A percentile compares a stretch with the other conserved stretches of the same genome.
phyloP scores from a whole-genome alignment of 768 basidiomycete genomes.

The Nidularia sp. region DNA sequence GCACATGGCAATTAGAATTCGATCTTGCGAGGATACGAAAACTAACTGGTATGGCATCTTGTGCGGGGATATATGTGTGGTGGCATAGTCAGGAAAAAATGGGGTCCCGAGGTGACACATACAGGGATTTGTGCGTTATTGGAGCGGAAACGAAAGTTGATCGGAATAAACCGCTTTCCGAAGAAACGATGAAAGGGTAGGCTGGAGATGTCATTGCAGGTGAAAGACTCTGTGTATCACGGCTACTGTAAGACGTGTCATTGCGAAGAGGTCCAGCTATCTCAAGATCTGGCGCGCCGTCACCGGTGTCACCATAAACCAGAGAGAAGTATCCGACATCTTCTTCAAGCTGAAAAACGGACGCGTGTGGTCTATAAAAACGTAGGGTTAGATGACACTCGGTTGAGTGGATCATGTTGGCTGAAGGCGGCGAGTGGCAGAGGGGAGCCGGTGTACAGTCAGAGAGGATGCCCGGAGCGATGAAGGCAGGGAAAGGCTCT shows the following conservation, averaged over 20 bases:
- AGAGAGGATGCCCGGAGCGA: slow-evolving; percentile 46
- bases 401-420: slow-evolving; percentile 43
- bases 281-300: slow-evolving; percentile 11
- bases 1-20: slow-evolving; percentile 8
- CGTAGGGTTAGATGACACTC: slow-evolving; percentile 66
- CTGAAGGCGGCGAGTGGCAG: slow-evolving; percentile 40
- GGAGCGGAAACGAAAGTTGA: slow-evolving; percentile 12
- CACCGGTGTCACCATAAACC: slow-evolving; percentile 13
- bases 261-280: slow-evolving; percentile 6
- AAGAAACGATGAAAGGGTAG: slow-evolving; percentile 38
- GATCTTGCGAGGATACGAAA: slow-evolving; percentile 17
- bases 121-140: slow-evolving; percentile 41
- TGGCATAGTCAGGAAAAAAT: slow-evolving; percentile 14
- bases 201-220: slow-evolving; percentile 35
- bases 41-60: slow-evolving; percentile 14
- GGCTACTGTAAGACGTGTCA: slow-evolving; percentile 9
- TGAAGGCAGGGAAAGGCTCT: slow-evolving; percentile 30
- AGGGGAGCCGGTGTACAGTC: slow-evolving; percentile 19
- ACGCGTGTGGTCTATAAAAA: slow-evolving; percentile 26
- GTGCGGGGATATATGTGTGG: slow-evolving; percentile 17
- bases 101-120: slow-evolving; percentile 53
- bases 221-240: slow-evolving; percentile 7
- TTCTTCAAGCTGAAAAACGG: slow-evolving; percentile 23
- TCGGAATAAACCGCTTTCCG: slow-evolving; percentile 41
- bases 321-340: slow-evolving; percentile 16